phyloP scores from a whole-genome alignment of 2,329 filamentous ascomycete species.

The Bipolaris cookei region DNA sequence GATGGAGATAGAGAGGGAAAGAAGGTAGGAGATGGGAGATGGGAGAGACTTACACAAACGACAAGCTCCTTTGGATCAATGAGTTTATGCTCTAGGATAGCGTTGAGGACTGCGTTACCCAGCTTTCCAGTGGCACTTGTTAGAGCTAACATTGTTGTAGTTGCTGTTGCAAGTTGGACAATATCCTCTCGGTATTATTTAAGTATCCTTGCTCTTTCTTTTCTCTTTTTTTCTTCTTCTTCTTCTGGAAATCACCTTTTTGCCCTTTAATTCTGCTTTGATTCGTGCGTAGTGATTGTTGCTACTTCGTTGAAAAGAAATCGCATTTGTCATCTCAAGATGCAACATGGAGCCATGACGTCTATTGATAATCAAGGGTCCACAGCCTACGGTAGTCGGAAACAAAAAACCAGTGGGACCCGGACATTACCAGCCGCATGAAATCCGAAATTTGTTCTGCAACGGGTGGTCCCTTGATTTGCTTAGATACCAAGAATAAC shows the following conservation, averaged over 20 bases:
- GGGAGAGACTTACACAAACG: conserved; percentile 38
- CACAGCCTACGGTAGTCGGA: neutral
- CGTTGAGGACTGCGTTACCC: conserved; percentile 52
- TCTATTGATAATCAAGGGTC: neutral
- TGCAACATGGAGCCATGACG: neutral
- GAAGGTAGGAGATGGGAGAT: neutral
- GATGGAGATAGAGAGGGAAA: neutral
- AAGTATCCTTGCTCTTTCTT: neutral
- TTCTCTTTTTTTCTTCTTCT: neutral
- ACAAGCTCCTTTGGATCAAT: conserved; percentile 48
- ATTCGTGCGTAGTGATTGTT: neutral
- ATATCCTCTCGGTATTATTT: neutral
- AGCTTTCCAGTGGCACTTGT: conserved; percentile 56
- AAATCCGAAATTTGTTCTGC: neutral
- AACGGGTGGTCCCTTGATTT: neutral
- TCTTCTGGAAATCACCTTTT: neutral
- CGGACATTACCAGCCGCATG: neutral
- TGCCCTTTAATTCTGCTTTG: neutral
- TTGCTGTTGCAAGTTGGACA: neutral
- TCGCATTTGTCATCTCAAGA: neutral
- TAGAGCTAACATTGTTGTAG: conserved; percentile 44
- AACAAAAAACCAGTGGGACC: neutral
- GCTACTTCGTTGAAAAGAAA: neutral
- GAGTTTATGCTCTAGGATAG: conserved; percentile 52
- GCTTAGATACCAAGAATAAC: too few relatives aligned